Evolutionary conservation across 306 rosid genomes (phyloP), one percentile per base, ranked within the genome.

Genomic region (Cucurbita ficifolia): DNA sequence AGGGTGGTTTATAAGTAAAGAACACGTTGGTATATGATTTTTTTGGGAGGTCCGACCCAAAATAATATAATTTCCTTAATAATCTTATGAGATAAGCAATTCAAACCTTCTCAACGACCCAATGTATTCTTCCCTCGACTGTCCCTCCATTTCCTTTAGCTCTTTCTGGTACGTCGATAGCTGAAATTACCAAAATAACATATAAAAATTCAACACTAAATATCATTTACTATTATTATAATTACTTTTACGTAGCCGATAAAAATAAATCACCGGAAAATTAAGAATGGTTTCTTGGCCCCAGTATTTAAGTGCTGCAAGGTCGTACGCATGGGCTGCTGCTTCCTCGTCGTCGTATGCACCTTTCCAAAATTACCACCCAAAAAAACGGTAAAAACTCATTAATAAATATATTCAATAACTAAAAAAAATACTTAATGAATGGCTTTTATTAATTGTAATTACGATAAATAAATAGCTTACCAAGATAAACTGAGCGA

Each of bases 81-180:
- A 42, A 46, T 19, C 4, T 1, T 18, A 4, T 40, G 8, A 17
- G 1, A 19, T 3, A 10, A 60, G 22, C 5, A 49, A 49, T 16
- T 6, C n/a, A 17, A 11, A 79, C 86, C 86, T 74, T 79, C 86
- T 79, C 60, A 83, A 50, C 10, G 83, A 83, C 70, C 86, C 86
- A 42, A 83, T 79, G 53, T 83, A 83, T 48, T 79, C 86, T 54
- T 83, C 86, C 76, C 86, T 79, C 7, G 86, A 80, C n/a, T 68
- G 81, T n/a, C 81, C 75, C 58, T 76, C 81, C 86, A 83, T 83
- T 43, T 83, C 81, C 65, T 74, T 76, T 72, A 77, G 17, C 76
- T 83, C 86, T 60, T 74, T 79, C 33, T 75, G 79, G 67, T 82
- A 82, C 8, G 83, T 76, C 1, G 76, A 10, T 53, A 79, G 38